Percentiles rank a stretch among this genome's conserved stretches.
Evolutionary conservation across 306 rosid genomes (phyloP).

Genomic region (Rosa lucieae): DNA sequence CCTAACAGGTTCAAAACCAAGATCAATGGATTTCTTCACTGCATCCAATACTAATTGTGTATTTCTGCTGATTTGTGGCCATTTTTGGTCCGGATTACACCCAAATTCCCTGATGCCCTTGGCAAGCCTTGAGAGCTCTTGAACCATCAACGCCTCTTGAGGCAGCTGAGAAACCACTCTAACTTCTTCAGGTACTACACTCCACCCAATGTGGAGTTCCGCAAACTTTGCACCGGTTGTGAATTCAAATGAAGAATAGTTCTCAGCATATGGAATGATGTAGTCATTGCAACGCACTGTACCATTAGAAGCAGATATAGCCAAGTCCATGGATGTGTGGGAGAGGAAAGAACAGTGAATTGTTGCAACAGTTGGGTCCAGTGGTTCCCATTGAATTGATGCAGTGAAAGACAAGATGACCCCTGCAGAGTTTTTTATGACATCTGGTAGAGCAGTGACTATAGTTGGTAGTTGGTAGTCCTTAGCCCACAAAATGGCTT

Average conservation of each 20-base stretch:
- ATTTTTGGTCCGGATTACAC: conserved; percentile 42
- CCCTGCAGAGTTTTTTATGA: conserved; percentile 43
- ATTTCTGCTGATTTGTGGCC: conserved; percentile 68
- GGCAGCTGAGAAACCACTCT: conserved; percentile 49
- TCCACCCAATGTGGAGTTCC: conserved; percentile 69
- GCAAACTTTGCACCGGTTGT: conserved; percentile 52
- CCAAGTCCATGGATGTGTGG: conserved; percentile 60
- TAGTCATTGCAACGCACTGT: conserved; percentile 55
- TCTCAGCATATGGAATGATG: conserved; percentile 60
- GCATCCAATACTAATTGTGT: conserved; percentile 73
- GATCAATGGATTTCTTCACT: conserved; percentile 61
- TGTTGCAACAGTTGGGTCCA: conserved; percentile 42
- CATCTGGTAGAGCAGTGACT: conserved; percentile 55
- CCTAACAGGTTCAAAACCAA: conserved; percentile 49
- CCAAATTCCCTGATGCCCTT: conserved; percentile 38
- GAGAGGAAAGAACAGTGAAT: conserved; percentile 72
- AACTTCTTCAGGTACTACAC: conserved; percentile 49
- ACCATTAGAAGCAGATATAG: conserved; percentile 55
- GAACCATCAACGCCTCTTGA: conserved; percentile 79
- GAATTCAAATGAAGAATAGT: conserved; percentile 51
- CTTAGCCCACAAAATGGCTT: conserved; percentile 73
- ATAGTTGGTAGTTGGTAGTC: conserved; percentile 54
- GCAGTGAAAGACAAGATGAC: conserved; percentile 63
- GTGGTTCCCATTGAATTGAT: conserved; percentile 57
- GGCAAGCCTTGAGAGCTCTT: conserved; percentile 55